Evolutionary conservation across 495 filamentous ascomycete species (phyloP).

Genomic region (Hypoxylon fuscum): DNA sequence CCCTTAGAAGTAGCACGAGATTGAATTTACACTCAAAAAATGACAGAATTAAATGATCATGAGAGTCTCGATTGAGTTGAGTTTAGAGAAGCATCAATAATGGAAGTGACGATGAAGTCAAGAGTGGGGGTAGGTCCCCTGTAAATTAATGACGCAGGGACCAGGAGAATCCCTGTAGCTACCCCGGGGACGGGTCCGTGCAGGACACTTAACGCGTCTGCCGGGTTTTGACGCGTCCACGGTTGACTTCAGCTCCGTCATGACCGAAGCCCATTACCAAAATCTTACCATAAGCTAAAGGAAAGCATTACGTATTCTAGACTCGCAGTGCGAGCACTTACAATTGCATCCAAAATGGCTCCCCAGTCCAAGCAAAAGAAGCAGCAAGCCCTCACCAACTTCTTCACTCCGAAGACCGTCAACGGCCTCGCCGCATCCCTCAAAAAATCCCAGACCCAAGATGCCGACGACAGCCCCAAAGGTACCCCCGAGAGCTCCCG

Average conservation of each 20-base stretch:
- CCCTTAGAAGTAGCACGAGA: too few species aligned
- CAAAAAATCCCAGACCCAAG: conserved; percentile 26
- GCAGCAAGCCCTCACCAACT: conserved; percentile 85
- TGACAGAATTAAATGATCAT: too few species aligned
- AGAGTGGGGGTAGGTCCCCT: neutral
- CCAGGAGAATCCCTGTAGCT: conserved; percentile 10
- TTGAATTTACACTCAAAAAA: too few species aligned
- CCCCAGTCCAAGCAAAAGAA: conserved; percentile 62
- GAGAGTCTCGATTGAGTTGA: too few species aligned
- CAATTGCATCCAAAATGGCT: conserved; percentile 46
- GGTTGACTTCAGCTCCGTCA: conserved; percentile 11
- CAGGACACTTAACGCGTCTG: conserved; percentile 36
- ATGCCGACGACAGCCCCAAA: conserved; percentile 6
- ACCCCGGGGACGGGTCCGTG: conserved; percentile 21
- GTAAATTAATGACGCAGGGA: neutral
- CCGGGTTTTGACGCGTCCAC: conserved; percentile 25
- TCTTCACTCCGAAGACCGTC: conserved; percentile 76
- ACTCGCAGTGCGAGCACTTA: neutral
- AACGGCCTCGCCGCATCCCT: conserved; percentile 30
- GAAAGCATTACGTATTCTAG: too few species aligned
- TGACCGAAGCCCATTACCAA: conserved; percentile 5
- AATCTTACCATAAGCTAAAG: too few species aligned
- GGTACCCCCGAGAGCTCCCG: conserved; percentile 32
- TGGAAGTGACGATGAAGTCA: too few species aligned
- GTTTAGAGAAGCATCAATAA: too few species aligned